These are phyloP conservation scores for Roridomyces roridus DNA, from an alignment of 768 basidiomycete species.

Conservation along the genomic window DNA sequence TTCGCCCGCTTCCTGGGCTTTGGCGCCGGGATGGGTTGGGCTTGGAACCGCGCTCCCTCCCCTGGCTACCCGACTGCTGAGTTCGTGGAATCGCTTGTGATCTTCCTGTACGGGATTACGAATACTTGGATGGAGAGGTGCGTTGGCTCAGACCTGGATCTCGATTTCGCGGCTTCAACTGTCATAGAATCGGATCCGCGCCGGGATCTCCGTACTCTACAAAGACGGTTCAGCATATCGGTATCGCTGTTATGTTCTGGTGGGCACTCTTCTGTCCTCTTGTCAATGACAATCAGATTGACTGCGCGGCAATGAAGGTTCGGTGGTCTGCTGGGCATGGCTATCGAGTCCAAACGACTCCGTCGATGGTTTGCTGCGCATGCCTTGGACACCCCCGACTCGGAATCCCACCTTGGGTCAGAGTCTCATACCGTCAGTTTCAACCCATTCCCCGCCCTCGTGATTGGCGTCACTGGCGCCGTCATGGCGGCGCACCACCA, in stretches of 20 bases:
- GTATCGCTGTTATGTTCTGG: conserved; percentile 66
- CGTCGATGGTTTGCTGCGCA: conserved; percentile 80
- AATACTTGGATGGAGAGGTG: conserved; percentile 92
- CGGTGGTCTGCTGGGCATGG: conserved; percentile 87
- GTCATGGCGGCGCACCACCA: conserved; percentile 87
- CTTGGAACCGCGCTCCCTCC: conserved; percentile 82
- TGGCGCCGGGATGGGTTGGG: conserved; percentile 88
- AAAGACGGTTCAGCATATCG: conserved; percentile 92
- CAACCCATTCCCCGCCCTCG: conserved; percentile 92
- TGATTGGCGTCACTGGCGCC: conserved; percentile 90
- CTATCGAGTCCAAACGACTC: conserved; percentile 79
- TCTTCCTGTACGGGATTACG: conserved; percentile 87
- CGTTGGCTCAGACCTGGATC: background rate
- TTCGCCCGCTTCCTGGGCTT: conserved; percentile 96
- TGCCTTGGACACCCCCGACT: conserved; percentile 52
- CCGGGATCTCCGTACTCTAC: conserved; percentile 86
- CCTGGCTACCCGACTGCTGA: conserved; percentile 66
- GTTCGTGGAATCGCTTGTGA: conserved; percentile 78
- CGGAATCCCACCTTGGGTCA: conserved; percentile 62
- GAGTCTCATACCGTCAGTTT: conserved; percentile 58
- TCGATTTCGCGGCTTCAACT: background rate
- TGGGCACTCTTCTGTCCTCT: no score
- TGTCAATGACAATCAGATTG: no score
- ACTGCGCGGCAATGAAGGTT: conserved; percentile 70
- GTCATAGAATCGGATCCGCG: conserved; percentile 72